Evolutionary conservation across 768 basidiomycete species (phyloP).

Genomic region (Tylopilus intermedius): DNA sequence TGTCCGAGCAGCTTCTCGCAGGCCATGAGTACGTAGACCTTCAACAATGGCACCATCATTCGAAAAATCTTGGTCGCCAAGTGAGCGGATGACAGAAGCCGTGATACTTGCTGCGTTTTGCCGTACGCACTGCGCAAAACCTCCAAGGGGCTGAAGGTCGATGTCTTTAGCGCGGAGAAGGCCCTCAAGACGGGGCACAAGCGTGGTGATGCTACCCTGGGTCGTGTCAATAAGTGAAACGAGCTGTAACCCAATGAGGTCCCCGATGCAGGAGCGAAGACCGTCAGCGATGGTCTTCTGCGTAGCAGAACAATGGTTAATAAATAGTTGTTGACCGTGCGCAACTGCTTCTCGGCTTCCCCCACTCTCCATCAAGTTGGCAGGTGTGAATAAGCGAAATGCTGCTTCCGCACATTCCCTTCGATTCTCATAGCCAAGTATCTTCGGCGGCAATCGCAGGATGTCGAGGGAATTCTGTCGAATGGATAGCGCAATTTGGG

Average conservation of each 20-base stretch:
- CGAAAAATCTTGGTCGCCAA: slow-evolving; percentile 65
- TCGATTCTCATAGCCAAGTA: slow-evolving; percentile 72
- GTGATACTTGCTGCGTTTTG: slow-evolving; percentile 54
- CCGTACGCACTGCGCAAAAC: slow-evolving; percentile 34
- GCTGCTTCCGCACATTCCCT: slow-evolving; percentile 63
- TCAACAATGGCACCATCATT: slow-evolving; percentile 44
- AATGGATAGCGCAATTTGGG: slow-evolving; percentile 70
- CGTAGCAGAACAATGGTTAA: slow-evolving; percentile 56
- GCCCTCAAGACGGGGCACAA: slow-evolving; percentile 31
- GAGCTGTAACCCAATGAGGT: slow-evolving; percentile 61
- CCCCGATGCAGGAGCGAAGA: slow-evolving; percentile 58
- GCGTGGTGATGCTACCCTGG: slow-evolving; percentile 11
- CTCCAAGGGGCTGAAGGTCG: slow-evolving; percentile 24
- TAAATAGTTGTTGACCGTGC: slow-evolving; percentile 46
- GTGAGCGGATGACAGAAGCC: slow-evolving; percentile 52
- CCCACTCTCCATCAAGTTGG: slow-evolving; percentile 50
- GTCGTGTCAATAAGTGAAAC: slow-evolving; percentile 41
- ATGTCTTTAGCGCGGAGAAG: slow-evolving; percentile 34
- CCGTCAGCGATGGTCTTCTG: slow-evolving; percentile 49
- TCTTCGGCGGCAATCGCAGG: slow-evolving; percentile 57
- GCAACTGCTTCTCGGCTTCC: slow-evolving; percentile 22
- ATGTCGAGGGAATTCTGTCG: slow-evolving; percentile 46
- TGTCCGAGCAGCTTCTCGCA: slow-evolving; percentile 34
- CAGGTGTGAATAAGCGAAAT: slow-evolving; percentile 63
- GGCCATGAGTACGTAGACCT: slow-evolving; percentile 37